Evolutionary conservation across 352 stramenopile species (phyloP), one percentile per base, ranked within the genome.

Genomic region (Phytophthora citricola): DNA sequence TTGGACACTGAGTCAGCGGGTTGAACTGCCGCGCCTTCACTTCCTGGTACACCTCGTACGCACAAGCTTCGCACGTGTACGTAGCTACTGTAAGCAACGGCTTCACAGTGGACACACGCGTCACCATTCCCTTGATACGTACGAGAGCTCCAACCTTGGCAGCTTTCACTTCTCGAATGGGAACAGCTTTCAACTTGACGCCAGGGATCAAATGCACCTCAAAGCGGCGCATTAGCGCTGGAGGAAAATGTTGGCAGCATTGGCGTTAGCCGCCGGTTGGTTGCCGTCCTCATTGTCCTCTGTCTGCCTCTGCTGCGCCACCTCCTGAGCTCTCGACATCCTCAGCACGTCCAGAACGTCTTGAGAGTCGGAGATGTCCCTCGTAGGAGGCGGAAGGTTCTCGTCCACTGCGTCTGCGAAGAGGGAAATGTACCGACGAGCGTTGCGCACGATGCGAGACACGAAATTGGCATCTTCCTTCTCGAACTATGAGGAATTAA

Each of bases 41-140:
- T 54, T 98, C 92, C 69, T 99, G 97, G 70, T 99, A 99, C 32
- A 99, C 89, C 85, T 99, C 97, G 47, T 93, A 98, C 1, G 96
- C 96, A 60, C 94, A 98, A 8, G 88, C 78, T 55, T 98, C 94
- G 70, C 98, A 99, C 22, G 96, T 99, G 82, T 99, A 99, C 1
- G 98, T 99, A 0, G 95, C 95, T 3, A 99, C 98, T 1, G 87
- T 90, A 43, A 98, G 87, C 17, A 98, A 81, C 0, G 98, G 98
- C 74, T 99, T 99, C 40, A 99, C 98, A 63, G 98, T 98, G 0
- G 97, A 99, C 0, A 98, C 91, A n/a, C 97, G 88, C 1, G 98
- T 99, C 31, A 99, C 96, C 89, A 99, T 99, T 22, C 97, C 98
- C 31, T 96, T 92, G 46, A 99, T 94, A 1, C 91, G 95, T 10